phyloP scores from a whole-genome alignment of 257 asterid species.

The Gardenia jasminoides region DNA sequence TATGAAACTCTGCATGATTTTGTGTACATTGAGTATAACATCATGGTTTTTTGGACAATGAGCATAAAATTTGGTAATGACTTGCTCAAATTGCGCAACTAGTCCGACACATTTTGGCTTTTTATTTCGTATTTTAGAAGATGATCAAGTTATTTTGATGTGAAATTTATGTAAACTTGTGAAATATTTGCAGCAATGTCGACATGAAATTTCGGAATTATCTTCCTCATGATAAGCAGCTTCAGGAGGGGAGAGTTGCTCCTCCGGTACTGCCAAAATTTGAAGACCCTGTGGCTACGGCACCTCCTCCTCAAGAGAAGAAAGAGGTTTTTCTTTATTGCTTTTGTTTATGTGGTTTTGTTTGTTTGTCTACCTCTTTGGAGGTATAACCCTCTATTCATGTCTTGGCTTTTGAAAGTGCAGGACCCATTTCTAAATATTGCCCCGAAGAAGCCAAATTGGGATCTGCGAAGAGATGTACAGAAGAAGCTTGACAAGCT shows the following conservation, averaged over 20 bases:
- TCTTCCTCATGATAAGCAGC: constrained; percentile 94
- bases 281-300: constrained; percentile 70
- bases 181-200: constrained; percentile 44
- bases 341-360: neutral
- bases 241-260: constrained; percentile 88
- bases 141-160: neutral
- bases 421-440: constrained; percentile 93
- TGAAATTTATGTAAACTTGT: neutral
- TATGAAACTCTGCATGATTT: neutral
- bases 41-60: too few species aligned
- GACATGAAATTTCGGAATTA: constrained; percentile 90
- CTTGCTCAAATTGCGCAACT: neutral
- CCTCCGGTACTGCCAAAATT: constrained; percentile 87
- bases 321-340: constrained; percentile 55
- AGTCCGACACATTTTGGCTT: neutral
- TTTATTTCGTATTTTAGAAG: neutral
- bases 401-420: constrained; percentile 6
- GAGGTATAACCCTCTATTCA: neutral
- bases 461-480: constrained; percentile 95
- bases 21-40: neutral
- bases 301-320: constrained; percentile 65
- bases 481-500: constrained; percentile 93
- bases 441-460: constrained; percentile 96
- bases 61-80: neutral
- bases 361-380: neutral